Evolutionary conservation across 2,329 filamentous ascomycete genomes (phyloP), one percentile per base, ranked within the genome.

Genomic region (Ophiostoma piceae): DNA sequence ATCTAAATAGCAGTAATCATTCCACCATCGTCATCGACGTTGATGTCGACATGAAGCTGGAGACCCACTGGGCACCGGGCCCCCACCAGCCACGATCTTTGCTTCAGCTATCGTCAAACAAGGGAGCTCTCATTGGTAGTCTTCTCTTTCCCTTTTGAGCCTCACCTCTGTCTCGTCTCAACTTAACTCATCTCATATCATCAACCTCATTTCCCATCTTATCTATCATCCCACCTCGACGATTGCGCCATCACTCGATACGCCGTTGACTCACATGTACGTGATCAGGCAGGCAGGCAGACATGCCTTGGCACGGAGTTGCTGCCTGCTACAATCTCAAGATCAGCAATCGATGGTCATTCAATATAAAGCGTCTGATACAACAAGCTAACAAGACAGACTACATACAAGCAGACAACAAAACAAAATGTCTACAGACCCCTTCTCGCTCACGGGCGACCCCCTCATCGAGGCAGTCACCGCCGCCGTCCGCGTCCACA

Each of bases 401-500:
- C 19, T n/a, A 54, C 16, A 54, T 5, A 54, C 47, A n/a, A 14
- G 16, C 12, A 64, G 26, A 29, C 26, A 29, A 29, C 1, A 12
- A 14, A 12, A 47, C 35, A 65, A 2, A 39, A 41, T 65, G 35
- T 6, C 32, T 32, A 11, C 1, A 41, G 68, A 68, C 29, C 54
- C 64, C 26, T 70, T 74, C 35, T 69, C 71, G 5, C 65, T 77
- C 69, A 75, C 79, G 70, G 78, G 81, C 71, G 78, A 80, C 64
- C 78, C 83, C 70, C 81, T 91, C 73, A 80, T 87, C 76, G 79
- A 81, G 41, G 76, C 82, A 67, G 85, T 89, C 71, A 87, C 86
- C 22, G 79, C 80, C 65, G 91, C 89, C 77, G 88, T 92, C 68
- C 82, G 87, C 76, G 81, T 83, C 60, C 92, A 91, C 82, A 94